Evolutionary conservation across 2,329 filamentous ascomycete species (phyloP), one percentile per base, ranked within the genome.

Genomic region (Xylaria sp.): DNA sequence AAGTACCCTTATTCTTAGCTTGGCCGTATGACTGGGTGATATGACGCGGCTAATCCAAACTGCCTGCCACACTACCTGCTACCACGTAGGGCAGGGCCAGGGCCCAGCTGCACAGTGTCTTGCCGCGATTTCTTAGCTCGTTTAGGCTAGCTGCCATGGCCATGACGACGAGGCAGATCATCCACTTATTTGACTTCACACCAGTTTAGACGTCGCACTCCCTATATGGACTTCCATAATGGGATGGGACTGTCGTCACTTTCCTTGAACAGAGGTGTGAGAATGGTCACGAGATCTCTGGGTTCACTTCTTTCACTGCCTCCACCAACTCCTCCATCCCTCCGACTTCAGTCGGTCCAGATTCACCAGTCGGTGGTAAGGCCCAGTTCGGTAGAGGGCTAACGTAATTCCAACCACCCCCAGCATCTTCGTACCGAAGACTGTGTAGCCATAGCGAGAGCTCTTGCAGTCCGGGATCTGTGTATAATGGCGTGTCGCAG

Each of bases 391-490:
- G 94, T 69, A 97, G 78, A 20, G 86, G 83, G 62, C 92, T 97
- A 67, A 88, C 84, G 71, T 97, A 97, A 48, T 86, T 86, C 94
- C 94, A 99, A 48, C 80, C 80, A 3, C 92, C 93, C 21, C 86
- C 85, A 21, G 86, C 83, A 70, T 93, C 92, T 63, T 93, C 88
- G 71, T 99, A 99, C 42, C 90, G 86, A 56, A 92, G 84, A 52
- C 93, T 95, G 76, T 99, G 94, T 57, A 99, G 79, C 82, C 93
- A 99, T 39, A 99, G 88, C 0, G 90, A 91, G 43, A 99, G 79
- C 76, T 99, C 94, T 66, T 97, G 92, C 39, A 80, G 75, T 1
- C 92, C 92, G 0, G 94, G 94, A 68, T 99, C 94, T 16, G 90
- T 95, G 73, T 97, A 99, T 40, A 99, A 78, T 19, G 91, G 89